Base-by-base conservation (phyloP, 1,284 basidiomycete genomes). In the Papiliotrema fonsecae region DNA sequence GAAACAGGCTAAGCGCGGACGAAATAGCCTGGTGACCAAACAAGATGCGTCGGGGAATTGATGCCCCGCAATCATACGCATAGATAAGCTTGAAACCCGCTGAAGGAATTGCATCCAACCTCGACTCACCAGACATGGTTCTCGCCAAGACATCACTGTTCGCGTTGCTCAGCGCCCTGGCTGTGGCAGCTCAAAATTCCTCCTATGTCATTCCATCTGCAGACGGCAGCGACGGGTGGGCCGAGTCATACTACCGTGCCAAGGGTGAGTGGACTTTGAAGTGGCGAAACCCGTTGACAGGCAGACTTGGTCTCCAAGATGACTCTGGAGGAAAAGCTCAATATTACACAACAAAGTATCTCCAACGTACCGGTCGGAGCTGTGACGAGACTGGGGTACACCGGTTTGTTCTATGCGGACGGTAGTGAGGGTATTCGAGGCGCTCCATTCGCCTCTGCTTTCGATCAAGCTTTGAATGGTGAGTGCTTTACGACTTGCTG, bases 291-390 rank as follows among this genome's bases (percentile, higher is more conserved):
- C n/a, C 28, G 42, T 6, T 14, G 2, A 5, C 18, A 6, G 30
- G 39, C 18, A 49, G 55, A 34, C 27, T 35, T 54, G 34, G 55
- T 60, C 31, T 41, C 43, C 10, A 52, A 56, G 30, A 60, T 60
- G 55, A 55, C 57, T 6, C 31, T 49, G 24, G 48, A 55, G 34
- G 57, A 60, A 35, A 60, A 60, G 47, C 52, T 60, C 30, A 59
- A 50, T 39, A 49, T 50, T 36, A 54, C 52, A 14, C 52, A 54
- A 45, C 52, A 54, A 26, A 43, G 28, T 27, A 46, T 44, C 30
- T 27, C 38, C 14, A 40, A 38, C 22, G 49, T 45, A 11, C 44
- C 44, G 16, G 52, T 54, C 13, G 52, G 52, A 24, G 45, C 44
- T 7, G 35, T 54, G n/a, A 25, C 24, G 14, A 49, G 52, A 22